Conservation (phyloP, 352 stramenopile species). For the Thraustotheca clavata region DNA sequence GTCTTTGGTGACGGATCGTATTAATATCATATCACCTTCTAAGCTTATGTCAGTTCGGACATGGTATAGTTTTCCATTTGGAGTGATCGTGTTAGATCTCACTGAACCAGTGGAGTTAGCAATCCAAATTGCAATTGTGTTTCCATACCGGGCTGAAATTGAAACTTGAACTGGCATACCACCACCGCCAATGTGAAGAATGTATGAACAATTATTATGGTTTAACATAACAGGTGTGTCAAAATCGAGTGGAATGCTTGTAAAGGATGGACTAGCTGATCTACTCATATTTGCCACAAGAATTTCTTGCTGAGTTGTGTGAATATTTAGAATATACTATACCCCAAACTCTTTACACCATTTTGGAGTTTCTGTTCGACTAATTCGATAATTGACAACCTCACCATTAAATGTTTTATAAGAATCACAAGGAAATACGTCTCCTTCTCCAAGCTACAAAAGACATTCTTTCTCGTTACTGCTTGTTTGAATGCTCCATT, state of each 20-base stretch:
- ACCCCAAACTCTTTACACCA: constrained; percentile 14
- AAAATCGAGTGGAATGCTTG: background rate
- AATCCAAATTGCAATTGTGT: background rate
- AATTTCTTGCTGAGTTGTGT: background rate
- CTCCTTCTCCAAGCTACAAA: background rate
- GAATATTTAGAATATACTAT: background rate
- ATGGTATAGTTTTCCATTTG: background rate
- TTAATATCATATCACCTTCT: background rate
- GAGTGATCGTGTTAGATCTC: background rate
- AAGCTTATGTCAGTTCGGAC: background rate
- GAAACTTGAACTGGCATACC: background rate
- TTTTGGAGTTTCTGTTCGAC: background rate
- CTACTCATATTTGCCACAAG: constrained; percentile 4
- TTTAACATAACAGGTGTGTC: background rate
- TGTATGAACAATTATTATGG: background rate
- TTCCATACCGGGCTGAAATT: constrained; percentile 1
- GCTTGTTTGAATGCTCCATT: constrained; percentile 1
- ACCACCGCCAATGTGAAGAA: background rate
- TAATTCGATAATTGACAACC: constrained; percentile 11
- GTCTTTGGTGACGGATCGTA: background rate
- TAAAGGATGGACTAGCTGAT: background rate
- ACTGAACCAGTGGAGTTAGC: background rate
- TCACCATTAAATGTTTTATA: background rate
- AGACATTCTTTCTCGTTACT: background rate
- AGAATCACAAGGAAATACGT: constrained; percentile 8